Percentiles rank a stretch among this genome's conserved stretches.
Evolutionary conservation across 2,329 filamentous ascomycete genomes (phyloP).

Genomic region (Neopestalotiopsis clavispora): DNA sequence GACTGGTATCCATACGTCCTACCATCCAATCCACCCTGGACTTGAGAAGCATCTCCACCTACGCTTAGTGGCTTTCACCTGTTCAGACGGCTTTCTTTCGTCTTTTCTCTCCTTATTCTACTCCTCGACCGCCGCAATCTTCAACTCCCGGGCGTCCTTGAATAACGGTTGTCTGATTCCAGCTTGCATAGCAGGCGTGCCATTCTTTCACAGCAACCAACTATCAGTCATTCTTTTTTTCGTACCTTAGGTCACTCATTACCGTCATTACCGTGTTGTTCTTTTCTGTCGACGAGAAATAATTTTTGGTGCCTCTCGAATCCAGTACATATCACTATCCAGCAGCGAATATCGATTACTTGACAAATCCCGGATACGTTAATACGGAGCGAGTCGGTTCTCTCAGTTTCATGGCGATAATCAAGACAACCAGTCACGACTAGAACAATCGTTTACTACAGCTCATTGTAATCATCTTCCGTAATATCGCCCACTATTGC

Average conservation of each 20-base stretch:
- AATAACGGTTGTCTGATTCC: slow-evolving; percentile 40
- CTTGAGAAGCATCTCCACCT: slow-evolving; percentile 21
- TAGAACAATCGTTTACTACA: slow-evolving; percentile 13
- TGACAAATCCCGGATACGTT: slow-evolving; percentile 5
- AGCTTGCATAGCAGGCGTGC: slow-evolving; percentile 62
- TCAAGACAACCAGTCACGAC: neutral
- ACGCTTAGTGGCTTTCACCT: slow-evolving; percentile 25
- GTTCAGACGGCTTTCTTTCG: slow-evolving; percentile 26
- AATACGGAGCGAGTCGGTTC: neutral
- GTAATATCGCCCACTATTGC: neutral
- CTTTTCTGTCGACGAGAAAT: neutral
- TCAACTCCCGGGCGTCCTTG: slow-evolving; percentile 32
- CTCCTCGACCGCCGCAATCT: slow-evolving; percentile 32
- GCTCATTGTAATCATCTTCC: neutral
- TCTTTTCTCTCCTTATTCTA: slow-evolving; percentile 33
- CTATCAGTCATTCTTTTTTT: slow-evolving; percentile 47
- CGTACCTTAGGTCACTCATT: slow-evolving; percentile 31
- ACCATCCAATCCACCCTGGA: neutral
- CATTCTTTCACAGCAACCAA: slow-evolving; percentile 54
- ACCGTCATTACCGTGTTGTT: neutral
- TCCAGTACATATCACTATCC: neutral
- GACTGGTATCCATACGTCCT: slow-evolving; percentile 5
- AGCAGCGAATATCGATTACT: neutral
- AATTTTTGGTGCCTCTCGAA: neutral
- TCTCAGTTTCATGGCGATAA: neutral